Conservation (phyloP, 1,284 basidiomycete species). For the Coniferiporia sulphurascens region DNA sequence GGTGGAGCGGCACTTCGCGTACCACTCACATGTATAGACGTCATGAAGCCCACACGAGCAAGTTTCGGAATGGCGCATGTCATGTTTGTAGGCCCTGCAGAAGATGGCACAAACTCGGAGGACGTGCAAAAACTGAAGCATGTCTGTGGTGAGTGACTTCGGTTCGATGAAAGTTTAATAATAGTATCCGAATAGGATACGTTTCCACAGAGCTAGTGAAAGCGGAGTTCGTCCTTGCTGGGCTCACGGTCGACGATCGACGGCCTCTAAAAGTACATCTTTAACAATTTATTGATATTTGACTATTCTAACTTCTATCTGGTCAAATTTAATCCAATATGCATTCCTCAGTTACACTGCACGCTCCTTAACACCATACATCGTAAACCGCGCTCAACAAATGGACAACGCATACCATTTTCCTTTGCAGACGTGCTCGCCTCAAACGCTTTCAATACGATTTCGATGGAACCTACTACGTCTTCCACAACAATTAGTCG, state of each 20-base stretch:
- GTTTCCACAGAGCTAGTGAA: constrained; percentile 38
- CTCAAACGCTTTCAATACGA: constrained; percentile 28
- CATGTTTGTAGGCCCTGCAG: constrained; percentile 49
- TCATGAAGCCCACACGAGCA: constrained; percentile 43
- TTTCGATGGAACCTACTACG: constrained; percentile 5
- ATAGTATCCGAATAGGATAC: not conserved
- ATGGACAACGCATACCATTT: constrained; percentile 34
- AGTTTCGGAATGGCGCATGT: constrained; percentile 44
- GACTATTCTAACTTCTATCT: too few relatives aligned
- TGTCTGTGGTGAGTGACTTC: constrained; percentile 38
- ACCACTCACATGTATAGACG: constrained; percentile 44
- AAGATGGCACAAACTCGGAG: constrained; percentile 25
- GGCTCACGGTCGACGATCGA: constrained; percentile 37
- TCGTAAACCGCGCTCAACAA: constrained; percentile 37
- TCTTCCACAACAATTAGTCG: not conserved
- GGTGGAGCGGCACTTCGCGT: constrained; percentile 33
- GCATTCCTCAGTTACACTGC: constrained; percentile 74
- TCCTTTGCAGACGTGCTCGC: constrained; percentile 42
- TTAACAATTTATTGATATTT: constrained; percentile 1
- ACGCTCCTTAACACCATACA: constrained; percentile 60
- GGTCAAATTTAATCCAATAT: too few relatives aligned
- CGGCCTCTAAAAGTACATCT: constrained; percentile 60
- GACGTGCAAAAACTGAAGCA: constrained; percentile 27
- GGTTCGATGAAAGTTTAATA: not conserved
- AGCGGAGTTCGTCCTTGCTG: constrained; percentile 42